Evolutionary conservation across 2,329 filamentous ascomycete genomes (phyloP), one percentile per base, ranked within the genome.

Genomic region (Ascochyta lentis): DNA sequence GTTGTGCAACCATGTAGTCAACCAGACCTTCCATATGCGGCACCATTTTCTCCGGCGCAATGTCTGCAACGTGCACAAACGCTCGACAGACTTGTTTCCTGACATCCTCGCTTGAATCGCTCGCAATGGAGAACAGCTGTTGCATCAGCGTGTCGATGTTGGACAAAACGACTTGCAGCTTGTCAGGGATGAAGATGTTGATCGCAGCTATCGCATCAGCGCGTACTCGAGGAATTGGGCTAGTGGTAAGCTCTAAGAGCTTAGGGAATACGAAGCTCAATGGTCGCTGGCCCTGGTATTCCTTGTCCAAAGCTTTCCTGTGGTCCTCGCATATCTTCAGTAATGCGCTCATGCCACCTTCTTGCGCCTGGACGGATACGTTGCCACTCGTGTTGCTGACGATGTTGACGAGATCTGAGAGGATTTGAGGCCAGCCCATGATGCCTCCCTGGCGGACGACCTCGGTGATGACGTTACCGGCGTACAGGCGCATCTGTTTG

Each of bases 321-420:
- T 96, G 97, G 78, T 99, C 95, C 77, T 99, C 95, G 77, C 95
- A 99, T 59, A 99, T 93, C 81, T 98, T 98, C 74, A 89, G 82
- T 76, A 99, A 82, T 43, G 95, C 93, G 44, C 90, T 87, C 90
- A 98, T 96, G 65, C 92, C 93, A 58, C 93, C 93, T 75, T 99
- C 94, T 72, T 97, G 92, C 12, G 89, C 88, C 70, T 91, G 85
- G 39, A 84, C 79, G 6, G 91, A 81, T 22, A 87, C 80, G 60
- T 89, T 86, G 37, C 90, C 89, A 41, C 80, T 81, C 52, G 86
- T 79, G 75, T 96, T 96, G 63, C 85, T 84, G 59, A 96, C 86
- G 76, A 96, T 83, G 51, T 86, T 83, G 63, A 98, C 78, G 19
- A 99, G 83, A 66, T 96, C 89, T 44, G 92, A 88, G 31, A 99